Evolutionary conservation across 2,329 filamentous ascomycete genomes (phyloP).

Genomic region (Colletotrichum orbiculare): DNA sequence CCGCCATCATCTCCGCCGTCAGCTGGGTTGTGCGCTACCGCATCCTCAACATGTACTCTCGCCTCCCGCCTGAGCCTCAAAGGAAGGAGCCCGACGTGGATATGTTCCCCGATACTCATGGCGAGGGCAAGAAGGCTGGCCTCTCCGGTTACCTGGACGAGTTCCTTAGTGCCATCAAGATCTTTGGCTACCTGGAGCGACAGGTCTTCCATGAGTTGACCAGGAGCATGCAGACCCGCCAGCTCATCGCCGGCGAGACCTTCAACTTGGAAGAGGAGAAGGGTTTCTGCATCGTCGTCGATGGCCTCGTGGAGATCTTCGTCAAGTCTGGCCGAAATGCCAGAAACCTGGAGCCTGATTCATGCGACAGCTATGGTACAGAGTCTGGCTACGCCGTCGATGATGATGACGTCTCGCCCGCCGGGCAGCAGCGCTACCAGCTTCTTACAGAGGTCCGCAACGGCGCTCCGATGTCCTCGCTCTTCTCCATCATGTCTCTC

Average conservation of each 20-base stretch:
- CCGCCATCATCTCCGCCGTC: conserved; percentile 81
- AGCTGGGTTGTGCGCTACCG: conserved; percentile 97
- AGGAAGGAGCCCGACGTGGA: conserved; percentile 96
- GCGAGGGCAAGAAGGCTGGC: conserved; percentile 88
- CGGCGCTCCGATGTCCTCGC: conserved; percentile 95
- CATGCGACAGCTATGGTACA: conserved; percentile 47
- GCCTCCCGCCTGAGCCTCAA: conserved; percentile 92
- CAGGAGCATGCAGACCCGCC: conserved; percentile 96
- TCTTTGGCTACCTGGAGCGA: conserved; percentile 96
- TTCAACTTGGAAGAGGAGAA: conserved; percentile 96
- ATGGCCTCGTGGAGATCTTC: conserved; percentile 96
- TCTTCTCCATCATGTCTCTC: conserved; percentile 96
- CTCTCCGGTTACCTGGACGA: conserved; percentile 97
- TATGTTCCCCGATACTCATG: conserved; percentile 91
- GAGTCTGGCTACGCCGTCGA: conserved; percentile 68
- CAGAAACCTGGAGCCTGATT: conserved; percentile 46
- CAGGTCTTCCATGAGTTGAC: conserved; percentile 98
- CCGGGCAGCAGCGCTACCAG: conserved; percentile 87
- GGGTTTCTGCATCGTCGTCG: conserved; percentile 96
- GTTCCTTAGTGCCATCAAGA: conserved; percentile 97
- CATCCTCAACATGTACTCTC: conserved; percentile 96
- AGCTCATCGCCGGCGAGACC: conserved; percentile 95
- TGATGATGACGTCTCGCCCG: conserved; percentile 71
- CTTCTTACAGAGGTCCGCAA: conserved; percentile 97
- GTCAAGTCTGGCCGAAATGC: conserved; percentile 83